Base-by-base conservation (phyloP, 73 alveolate genomes). In the Vitrella brassicaformis region DNA sequence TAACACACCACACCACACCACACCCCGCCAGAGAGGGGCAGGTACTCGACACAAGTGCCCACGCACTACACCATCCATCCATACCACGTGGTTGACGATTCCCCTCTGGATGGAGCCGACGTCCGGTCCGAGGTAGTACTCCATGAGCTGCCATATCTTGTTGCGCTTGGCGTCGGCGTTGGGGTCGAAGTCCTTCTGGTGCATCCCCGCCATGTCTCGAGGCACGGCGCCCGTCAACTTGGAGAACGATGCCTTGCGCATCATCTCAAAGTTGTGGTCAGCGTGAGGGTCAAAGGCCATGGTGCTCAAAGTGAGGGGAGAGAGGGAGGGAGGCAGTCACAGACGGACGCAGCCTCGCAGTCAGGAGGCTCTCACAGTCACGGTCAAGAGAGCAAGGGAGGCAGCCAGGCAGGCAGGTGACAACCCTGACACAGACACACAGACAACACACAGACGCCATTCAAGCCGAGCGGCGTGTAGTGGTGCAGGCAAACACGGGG, bases 141-240 rank as follows among this genome's bases (percentile, higher is more conserved):
- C 90, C 97, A 92, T 92, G 67, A 92, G 76, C 66, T 85, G 87
- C 91, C 91, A 89, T 67, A 91, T 72, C 79, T 82, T 87, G 75
- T 89, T 93, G 73, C 79, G 81, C 8, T 46, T 73, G 56, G 45
- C 45, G 66, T 39, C 67, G 64, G 39, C 82, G 39, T 45, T 74
- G 45, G 46, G 71, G 31, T 30, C 80, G 22, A 31, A 64, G 25
- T 30, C 30, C 79, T 30, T 72, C 8, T 73, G 0, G 0, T 1
- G 64, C 25, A 32, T n/a, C 70, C 46, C 25, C 25, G 70, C 30
- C 31, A 19, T 73, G 19, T 31, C 71, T 25, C 74, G 68, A 0
- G 72, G 68, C 81, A 74, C 66, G 31, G 82, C 74, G 39, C 75
- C 31, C 25, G 56, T 75, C 47, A 77, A 66, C 73, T 67, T n/a